Evolutionary conservation across 495 filamentous ascomycete species (phyloP), one percentile per base, ranked within the genome.

Genomic region (Penicillium cinerascens): DNA sequence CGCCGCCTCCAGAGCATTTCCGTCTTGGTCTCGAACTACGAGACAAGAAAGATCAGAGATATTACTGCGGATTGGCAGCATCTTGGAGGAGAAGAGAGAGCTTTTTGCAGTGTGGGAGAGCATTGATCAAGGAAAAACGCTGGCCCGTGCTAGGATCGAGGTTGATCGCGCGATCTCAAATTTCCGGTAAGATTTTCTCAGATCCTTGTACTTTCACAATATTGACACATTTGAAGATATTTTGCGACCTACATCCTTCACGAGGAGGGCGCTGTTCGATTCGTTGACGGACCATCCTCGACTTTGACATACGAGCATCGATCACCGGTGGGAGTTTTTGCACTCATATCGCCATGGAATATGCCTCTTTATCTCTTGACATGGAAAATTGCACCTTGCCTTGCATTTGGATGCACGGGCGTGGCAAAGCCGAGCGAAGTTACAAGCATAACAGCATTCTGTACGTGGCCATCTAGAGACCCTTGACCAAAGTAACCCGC

Each of bases 351-450:
- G 15, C 59, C 59, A 21, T 62, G 59, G 59, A 62, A 62, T 33
- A 62, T 62, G 59, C 59, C 59, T 2, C 36, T 62, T 16, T 59
- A 59, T 43, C 55, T 59, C 16, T 29, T 62, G 10, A 62, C 59
- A 16, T 55, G 59, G 52, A 80, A 81, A 52, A 65, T 69, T 42
- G 75, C 68, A 11, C 67, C 75, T 9, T 76, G 74, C 13, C 65
- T 80, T 11, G 73, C 72, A 5, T 68, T 71, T 7, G 77, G 77
- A 11, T 75, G 74, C 52, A 62, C 59, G n/a, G 56, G 50, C 18
- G 54, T 65, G 2, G 55, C 59, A 41, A 65, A 65, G 23, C 58
- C 61, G 0, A 61, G 58, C 23, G 58, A 61, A 37, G 38, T 57
- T 6, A 61, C 58, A 5, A 61, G 58, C 42, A 51, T 61, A 6